phyloP scores from a whole-genome alignment of 129 eudicot genomes.

The Pittosporum tobira region DNA sequence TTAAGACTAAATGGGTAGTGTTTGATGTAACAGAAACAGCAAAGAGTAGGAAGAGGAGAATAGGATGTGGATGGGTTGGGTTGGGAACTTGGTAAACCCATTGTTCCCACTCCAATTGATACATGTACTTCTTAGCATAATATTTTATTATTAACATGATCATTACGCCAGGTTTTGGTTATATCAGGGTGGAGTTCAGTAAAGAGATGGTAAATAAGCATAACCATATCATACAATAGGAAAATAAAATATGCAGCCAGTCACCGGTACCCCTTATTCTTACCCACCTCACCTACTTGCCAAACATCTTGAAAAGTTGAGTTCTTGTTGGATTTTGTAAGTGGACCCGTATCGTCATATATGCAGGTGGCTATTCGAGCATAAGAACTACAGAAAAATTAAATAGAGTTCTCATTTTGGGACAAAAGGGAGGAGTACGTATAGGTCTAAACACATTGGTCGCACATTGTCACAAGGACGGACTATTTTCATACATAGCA shows the following conservation, averaged over 20 bases:
- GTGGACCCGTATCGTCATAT: background rate
- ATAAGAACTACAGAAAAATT: too few species aligned
- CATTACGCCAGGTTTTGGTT: too few species aligned
- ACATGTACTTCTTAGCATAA: too few species aligned
- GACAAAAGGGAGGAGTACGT: too few species aligned
- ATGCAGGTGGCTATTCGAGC: background rate
- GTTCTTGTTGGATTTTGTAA: slow-evolving; percentile 9
- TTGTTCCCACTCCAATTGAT: slow-evolving; percentile 2
- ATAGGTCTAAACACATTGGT: too few species aligned
- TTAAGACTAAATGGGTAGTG: background rate
- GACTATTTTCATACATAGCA: too few species aligned
- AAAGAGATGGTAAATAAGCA: too few species aligned
- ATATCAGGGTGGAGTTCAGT: too few species aligned
- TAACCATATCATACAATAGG: background rate
- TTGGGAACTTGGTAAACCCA: slow-evolving; percentile 69
- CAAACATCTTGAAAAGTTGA: slow-evolving; percentile 13
- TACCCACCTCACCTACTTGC: slow-evolving; percentile 26
- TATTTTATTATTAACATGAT: too few species aligned
- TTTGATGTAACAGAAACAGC: background rate
- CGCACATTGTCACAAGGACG: too few species aligned
- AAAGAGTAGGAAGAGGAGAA: slow-evolving; percentile 10
- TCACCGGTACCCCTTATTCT: slow-evolving; percentile 18
- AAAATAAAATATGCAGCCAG: background rate
- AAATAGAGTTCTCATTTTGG: too few species aligned
- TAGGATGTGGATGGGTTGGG: slow-evolving; percentile 58